phyloP scores from a whole-genome alignment of 2,329 filamentous ascomycete species.

The Rhynchosporium agropyri region DNA sequence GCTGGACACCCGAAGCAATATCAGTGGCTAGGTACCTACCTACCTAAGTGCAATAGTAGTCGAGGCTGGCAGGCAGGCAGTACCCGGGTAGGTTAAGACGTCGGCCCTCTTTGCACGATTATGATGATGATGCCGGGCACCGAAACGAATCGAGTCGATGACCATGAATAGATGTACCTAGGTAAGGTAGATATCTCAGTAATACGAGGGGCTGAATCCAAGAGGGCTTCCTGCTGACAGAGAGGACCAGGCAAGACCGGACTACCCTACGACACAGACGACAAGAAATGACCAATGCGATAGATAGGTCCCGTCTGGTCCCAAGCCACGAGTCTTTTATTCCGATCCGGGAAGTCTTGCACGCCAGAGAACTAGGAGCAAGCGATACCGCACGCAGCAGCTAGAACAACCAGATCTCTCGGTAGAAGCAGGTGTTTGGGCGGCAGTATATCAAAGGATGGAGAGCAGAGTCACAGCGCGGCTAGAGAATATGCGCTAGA shows the following conservation, averaged over 20 bases:
- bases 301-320: neutral
- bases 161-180: neutral
- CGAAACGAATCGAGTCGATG: neutral
- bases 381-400: neutral
- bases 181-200: conserved; percentile 7
- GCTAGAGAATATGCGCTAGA: conserved; percentile 8
- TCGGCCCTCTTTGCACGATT: conserved; percentile 9
- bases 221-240: conserved; percentile 12
- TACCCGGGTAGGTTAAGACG: neutral
- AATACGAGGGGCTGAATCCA: conserved; percentile 3
- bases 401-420: conserved; percentile 12
- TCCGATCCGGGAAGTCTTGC: neutral
- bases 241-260: conserved; percentile 2
- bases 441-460: neutral
- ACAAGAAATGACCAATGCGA: conserved; percentile 9
- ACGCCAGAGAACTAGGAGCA: conserved; percentile 14
- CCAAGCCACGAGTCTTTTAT: conserved; percentile 13
- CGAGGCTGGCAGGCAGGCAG: neutral
- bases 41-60: neutral
- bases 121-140: neutral
- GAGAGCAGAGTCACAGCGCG: conserved; percentile 3
- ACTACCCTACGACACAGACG: conserved; percentile 3
- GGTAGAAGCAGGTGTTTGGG: neutral
- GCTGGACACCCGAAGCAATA: conserved; percentile 25
- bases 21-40: conserved; percentile 14